phyloP scores from a whole-genome alignment of 176 grass and related monocot genomes.

The Paspalum notatum region DNA sequence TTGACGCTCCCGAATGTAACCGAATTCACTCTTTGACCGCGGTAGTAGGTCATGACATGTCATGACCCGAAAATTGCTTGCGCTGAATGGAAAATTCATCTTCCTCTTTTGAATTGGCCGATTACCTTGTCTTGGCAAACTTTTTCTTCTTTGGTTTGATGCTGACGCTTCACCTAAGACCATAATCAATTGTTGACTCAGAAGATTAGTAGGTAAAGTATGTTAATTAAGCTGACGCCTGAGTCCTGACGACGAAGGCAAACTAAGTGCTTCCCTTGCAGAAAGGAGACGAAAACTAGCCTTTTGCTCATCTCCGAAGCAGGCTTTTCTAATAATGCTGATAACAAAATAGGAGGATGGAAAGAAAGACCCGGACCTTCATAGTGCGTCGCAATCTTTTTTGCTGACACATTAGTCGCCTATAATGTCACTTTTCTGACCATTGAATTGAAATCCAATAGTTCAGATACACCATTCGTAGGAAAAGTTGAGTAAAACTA shows the following conservation, averaged over 20 bases:
- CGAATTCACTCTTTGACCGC: background rate
- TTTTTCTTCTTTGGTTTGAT: slow-evolving; percentile 7
- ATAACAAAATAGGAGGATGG: background rate
- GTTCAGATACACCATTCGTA: too few species aligned
- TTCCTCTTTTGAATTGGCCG: background rate
- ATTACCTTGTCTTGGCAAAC: background rate
- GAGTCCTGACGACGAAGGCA: background rate
- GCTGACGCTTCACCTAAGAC: background rate
- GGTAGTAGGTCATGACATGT: background rate
- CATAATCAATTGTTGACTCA: background rate
- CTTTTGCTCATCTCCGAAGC: background rate
- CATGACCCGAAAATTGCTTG: background rate
- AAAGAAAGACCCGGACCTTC: background rate
- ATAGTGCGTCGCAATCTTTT: background rate
- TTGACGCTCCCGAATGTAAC: background rate
- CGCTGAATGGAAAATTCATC: background rate
- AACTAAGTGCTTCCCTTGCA: background rate
- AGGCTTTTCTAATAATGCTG: background rate
- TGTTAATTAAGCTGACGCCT: background rate
- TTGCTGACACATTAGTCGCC: background rate
- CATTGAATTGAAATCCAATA: background rate
- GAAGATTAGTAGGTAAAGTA: background rate
- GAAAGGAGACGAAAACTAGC: background rate
- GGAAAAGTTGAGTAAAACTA: too few species aligned
- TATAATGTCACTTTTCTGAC: background rate